phyloP scores from a whole-genome alignment of 2,329 filamentous ascomycete genomes.

The Mycocentrospora acerina region DNA sequence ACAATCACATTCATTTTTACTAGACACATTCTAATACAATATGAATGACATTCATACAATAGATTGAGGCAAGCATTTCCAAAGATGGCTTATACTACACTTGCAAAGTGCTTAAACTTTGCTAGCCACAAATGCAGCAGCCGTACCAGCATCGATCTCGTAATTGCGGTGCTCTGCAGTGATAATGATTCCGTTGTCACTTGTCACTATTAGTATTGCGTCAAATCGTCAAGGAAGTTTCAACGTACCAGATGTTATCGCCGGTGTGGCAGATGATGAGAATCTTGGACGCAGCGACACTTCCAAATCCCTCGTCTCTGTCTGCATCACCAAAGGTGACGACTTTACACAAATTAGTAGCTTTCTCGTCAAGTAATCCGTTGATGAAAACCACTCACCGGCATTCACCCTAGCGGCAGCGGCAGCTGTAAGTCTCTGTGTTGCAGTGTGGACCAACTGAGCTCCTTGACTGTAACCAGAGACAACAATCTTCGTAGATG shows the following conservation, averaged over 20 bases:
- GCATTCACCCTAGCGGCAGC: conserved; percentile 24
- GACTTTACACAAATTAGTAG: conserved; percentile 12
- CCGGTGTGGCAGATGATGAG: conserved; percentile 39
- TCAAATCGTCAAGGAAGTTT: no score
- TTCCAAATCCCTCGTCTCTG: conserved; percentile 31
- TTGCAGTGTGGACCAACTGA: conserved; percentile 49
- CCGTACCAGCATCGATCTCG: conserved; percentile 24
- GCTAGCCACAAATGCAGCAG: conserved; percentile 23
- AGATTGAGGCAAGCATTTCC: no score
- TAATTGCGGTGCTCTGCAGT: conserved; percentile 27
- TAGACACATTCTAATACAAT: no score
- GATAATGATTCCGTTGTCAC: conserved; percentile 24
- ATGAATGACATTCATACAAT: no score
- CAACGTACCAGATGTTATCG: conserved; percentile 34
- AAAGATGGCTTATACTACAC: no score
- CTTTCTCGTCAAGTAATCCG: background rate
- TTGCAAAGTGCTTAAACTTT: conserved; percentile 4
- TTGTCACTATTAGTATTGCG: no score
- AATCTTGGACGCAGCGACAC: conserved; percentile 29
- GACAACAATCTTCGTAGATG: conserved; percentile 33
- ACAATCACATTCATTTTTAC: no score
- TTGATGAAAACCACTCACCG: conserved; percentile 10
- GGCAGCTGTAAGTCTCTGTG: conserved; percentile 28
- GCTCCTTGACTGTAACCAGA: conserved; percentile 42
- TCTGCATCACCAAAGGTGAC: conserved; percentile 44